phyloP scores from a whole-genome alignment of 169 alveolate species.

The Cryptosporidium felis region DNA sequence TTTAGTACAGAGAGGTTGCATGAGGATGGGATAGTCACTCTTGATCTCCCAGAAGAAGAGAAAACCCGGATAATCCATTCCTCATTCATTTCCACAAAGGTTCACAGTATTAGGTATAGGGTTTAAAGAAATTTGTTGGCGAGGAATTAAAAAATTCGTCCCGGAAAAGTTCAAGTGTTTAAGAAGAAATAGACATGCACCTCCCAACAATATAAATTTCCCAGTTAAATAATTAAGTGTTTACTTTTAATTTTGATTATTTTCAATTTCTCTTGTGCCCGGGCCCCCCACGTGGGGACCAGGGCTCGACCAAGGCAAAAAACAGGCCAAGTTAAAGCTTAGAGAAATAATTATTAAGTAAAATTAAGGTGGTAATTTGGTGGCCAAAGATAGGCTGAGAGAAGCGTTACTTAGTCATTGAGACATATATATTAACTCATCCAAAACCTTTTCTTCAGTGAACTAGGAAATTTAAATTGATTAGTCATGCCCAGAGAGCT shows the following conservation, averaged over 20 bases:
- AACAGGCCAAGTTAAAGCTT: conserved; percentile 11
- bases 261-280: neutral
- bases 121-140: no score
- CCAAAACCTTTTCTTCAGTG: no score
- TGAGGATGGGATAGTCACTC: conserved; percentile 45
- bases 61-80: conserved; percentile 65
- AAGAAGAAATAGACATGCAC: no score
- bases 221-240: no score
- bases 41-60: conserved; percentile 63
- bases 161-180: no score
- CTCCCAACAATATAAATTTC: no score
- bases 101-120: no score
- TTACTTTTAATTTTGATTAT: neutral
- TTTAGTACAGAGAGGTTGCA: conserved; percentile 42
- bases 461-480: no score
- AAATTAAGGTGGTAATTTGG: neutral
- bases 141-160: no score
- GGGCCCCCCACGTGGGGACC: conserved; percentile 33
- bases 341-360: neutral
- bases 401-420: no score
- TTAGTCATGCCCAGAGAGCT: conserved; percentile 99
- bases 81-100: conserved; percentile 59
- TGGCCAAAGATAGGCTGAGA: no score
- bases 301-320: conserved; percentile 72
- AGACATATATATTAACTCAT: no score